Conservation (phyloP, 495 filamentous ascomycete genomes). For the Talaromyces borbonicus region DNA sequence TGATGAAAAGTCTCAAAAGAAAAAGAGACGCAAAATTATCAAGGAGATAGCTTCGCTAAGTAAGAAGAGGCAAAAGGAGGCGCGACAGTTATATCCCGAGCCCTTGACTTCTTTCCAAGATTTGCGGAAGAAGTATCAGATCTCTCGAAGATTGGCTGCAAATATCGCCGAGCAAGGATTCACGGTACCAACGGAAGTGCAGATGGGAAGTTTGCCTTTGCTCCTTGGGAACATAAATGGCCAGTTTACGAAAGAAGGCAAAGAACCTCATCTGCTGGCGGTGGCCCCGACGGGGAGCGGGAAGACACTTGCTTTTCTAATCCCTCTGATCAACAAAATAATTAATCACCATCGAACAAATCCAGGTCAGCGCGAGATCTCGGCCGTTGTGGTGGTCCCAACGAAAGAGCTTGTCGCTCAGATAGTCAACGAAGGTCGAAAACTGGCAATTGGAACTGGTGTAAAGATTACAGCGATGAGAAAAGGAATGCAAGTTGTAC, state of each 20-base stretch:
- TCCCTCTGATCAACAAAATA: slow-evolving; percentile 71
- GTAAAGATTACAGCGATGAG: slow-evolving; percentile 75
- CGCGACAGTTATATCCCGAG: slow-evolving; percentile 53
- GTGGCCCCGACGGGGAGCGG: slow-evolving; percentile 94
- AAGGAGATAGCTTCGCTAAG: slow-evolving; percentile 29
- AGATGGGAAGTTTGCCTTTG: slow-evolving; percentile 75
- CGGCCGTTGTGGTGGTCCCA: slow-evolving; percentile 69
- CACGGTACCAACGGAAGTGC: slow-evolving; percentile 81
- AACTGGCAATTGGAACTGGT: slow-evolving; percentile 66
- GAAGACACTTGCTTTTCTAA: slow-evolving; percentile 90
- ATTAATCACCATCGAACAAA: slow-evolving; percentile 42
- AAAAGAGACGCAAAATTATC: slow-evolving; percentile 43
- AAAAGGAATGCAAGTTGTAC: slow-evolving; percentile 67
- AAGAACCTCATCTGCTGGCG: slow-evolving; percentile 62
- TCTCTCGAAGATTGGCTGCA: slow-evolving; percentile 58
- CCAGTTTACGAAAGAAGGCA: slow-evolving; percentile 13
- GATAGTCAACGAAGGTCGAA: slow-evolving; percentile 86
- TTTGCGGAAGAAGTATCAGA: slow-evolving; percentile 55
- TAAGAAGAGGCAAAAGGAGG: slow-evolving; percentile 45
- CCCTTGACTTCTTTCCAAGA: slow-evolving; percentile 72
- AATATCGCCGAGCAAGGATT: slow-evolving; percentile 84
- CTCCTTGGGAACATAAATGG: slow-evolving; percentile 47
- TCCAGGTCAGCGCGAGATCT: slow-evolving; percentile 39
- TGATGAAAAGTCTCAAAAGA: slow-evolving; percentile 12
- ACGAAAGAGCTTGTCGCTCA: slow-evolving; percentile 88